Evolutionary conservation across 148 eudicot species (phyloP), one percentile per base, ranked within the genome.

Genomic region (Euryodendron excelsum): DNA sequence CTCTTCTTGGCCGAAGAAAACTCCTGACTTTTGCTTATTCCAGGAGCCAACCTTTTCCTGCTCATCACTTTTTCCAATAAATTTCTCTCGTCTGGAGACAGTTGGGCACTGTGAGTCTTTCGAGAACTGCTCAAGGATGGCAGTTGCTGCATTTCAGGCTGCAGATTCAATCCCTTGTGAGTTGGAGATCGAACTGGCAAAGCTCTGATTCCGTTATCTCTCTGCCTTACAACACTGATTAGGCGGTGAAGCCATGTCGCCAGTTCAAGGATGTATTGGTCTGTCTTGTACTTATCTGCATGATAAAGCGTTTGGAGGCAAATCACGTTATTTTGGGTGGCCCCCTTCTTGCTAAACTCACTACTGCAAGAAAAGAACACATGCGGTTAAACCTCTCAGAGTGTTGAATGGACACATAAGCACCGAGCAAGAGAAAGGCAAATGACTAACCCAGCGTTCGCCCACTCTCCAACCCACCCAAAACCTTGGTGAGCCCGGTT

Each of bases 381-480:
- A n/a, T n/a, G 7, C 11, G 59, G 3, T 14, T 27, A 2, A 18
- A 39, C 34, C 20, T 20, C 50, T 1, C 69, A 17, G 0, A 28
- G 3, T 12, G 56, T 1, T 45, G 47, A 44, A 28, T 61, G 36
- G 44, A 28, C 60, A 41, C 6, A 25, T 14, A 63, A 63, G 23
- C 27, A 13, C 10, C 6, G 2, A 14, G 64, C 5, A 50, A 2
- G 25, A 27, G 61, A 13, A 63, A 78, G 56, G 23, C 6, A 10
- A n/a, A 62, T 48, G 27, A 87, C 90, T 79, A 15, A 92, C 98
- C 97, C 93, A 44, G 94, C 69, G 82, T 94, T 92, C 45, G 99
- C 97, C 99, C 97, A 95, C 81, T 93, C 99, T 81, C 97, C 97
- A 74, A 93, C 97, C 99, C 99, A 95, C 56, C 99, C 99, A 59